Conservation (phyloP, 2,329 filamentous ascomycete species). For the Colletotrichum gloeosporioides region DNA sequence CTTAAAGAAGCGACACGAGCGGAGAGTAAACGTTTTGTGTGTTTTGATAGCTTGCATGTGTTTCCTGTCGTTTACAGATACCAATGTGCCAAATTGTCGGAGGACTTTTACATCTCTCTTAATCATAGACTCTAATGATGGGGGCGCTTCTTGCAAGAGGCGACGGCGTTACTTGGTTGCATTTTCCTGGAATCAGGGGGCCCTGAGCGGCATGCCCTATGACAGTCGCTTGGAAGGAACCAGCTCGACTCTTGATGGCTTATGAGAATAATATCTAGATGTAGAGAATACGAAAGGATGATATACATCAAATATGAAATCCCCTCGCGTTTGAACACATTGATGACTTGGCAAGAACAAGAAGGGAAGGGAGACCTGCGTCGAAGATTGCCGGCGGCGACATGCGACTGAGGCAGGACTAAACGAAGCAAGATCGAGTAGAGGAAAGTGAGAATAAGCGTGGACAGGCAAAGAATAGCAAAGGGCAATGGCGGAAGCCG, state of each 20-base stretch:
- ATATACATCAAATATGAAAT: background rate
- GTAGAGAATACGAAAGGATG: background rate
- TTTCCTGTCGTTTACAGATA: background rate
- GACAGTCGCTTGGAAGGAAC: background rate
- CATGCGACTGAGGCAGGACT: background rate
- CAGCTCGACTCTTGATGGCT: background rate
- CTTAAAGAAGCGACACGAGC: background rate
- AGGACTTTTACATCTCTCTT: background rate
- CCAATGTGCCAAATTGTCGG: background rate
- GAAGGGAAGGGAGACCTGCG: fast-evolving
- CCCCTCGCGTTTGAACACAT: fast-evolving
- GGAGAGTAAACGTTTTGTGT: background rate
- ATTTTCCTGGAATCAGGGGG: background rate
- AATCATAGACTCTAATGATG: background rate
- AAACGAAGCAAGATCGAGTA: fast-evolving
- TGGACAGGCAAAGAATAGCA: background rate
- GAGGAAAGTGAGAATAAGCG: background rate
- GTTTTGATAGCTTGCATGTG: background rate
- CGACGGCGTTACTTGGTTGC: background rate
- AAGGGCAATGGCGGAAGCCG: background rate
- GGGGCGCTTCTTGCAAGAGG: background rate
- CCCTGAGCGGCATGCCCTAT: background rate
- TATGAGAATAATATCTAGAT: background rate
- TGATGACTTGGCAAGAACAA: background rate
- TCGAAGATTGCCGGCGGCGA: background rate